Conservation (phyloP, 129 eudicot genomes). For the Arctium minus region DNA sequence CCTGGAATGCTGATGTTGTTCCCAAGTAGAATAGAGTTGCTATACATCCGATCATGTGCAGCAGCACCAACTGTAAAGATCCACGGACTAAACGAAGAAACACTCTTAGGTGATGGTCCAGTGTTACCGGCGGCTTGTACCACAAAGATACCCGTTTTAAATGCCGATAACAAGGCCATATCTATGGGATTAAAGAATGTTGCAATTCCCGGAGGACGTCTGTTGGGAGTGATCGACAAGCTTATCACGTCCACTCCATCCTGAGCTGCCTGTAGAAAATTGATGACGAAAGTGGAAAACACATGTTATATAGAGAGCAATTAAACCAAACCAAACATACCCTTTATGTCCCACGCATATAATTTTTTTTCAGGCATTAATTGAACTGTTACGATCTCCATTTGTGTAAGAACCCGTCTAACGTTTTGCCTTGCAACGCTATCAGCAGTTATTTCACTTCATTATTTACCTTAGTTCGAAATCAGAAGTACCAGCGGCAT, state of each 20-base stretch:
- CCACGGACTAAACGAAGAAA: slow-evolving; percentile 98
- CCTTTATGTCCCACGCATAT: neutral
- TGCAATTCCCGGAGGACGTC: slow-evolving; percentile 98
- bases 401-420: too few species aligned
- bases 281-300: neutral
- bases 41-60: slow-evolving; percentile 78
- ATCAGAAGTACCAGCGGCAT: too few species aligned
- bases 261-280: slow-evolving; percentile 77
- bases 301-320: neutral
- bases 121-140: slow-evolving; percentile 99
- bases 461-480: too few species aligned
- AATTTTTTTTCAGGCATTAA: too few species aligned
- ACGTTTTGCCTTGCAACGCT: too few species aligned
- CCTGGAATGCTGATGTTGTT: slow-evolving; percentile 72
- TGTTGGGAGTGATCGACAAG: slow-evolving; percentile 91
- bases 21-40: slow-evolving; percentile 78
- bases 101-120: slow-evolving; percentile 89
- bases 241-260: slow-evolving; percentile 96
- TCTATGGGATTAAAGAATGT: slow-evolving; percentile 95
- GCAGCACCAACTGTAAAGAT: slow-evolving; percentile 97
- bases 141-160: slow-evolving; percentile 87
- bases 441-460: too few species aligned
- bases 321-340: neutral
- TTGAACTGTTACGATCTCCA: too few species aligned
- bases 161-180: slow-evolving; percentile 93